A percentile compares a stretch with the other conserved stretches of the same genome.
These are phyloP conservation scores for Sugiyamaella chiloensis DNA, from an alignment of 805 yeast species.

Conservation along the genomic window DNA sequence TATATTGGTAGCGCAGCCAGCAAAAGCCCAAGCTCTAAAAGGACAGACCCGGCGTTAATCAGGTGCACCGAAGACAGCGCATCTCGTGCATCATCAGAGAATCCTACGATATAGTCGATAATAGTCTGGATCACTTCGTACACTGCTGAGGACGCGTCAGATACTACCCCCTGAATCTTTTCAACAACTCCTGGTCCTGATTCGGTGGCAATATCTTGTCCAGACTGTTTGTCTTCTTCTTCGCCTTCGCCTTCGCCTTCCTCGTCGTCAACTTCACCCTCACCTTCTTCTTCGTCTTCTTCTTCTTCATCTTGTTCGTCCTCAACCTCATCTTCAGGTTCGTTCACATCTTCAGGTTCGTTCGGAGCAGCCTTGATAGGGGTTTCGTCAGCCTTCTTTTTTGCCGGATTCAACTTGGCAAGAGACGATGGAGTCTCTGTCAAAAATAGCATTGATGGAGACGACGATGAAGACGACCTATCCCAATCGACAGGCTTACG, in stretches of 20 bases:
- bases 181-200: conserved; percentile 2
- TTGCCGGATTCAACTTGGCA: neutral
- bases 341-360: conserved; percentile 20
- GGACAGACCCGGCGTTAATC: conserved; percentile 21
- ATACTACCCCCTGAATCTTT: conserved; percentile 20
- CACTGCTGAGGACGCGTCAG: conserved; percentile 26
- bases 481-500: conserved; percentile 14
- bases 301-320: conserved; percentile 23
- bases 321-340: conserved; percentile 18
- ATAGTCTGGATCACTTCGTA: conserved; percentile 5
- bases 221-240: conserved; percentile 8
- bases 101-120: conserved; percentile 18
- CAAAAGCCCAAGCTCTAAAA: conserved; percentile 19
- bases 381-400: conserved; percentile 10
- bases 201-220: neutral
- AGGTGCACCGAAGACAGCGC: conserved; percentile 31
- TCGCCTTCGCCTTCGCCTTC: conserved; percentile 20
- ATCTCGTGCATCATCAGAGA: conserved; percentile 23
- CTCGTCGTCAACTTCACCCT: conserved; percentile 25
- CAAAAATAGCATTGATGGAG: conserved; percentile 4
- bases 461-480: conserved; percentile 8
- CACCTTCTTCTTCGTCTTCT: conserved; percentile 23
- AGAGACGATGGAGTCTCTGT: neutral
- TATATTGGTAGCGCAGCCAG: conserved; percentile 13
- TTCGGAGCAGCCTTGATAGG: no score